Conservation (phyloP, 129 eudicot genomes). For the Chrysanthemum lavandulifolium region DNA sequence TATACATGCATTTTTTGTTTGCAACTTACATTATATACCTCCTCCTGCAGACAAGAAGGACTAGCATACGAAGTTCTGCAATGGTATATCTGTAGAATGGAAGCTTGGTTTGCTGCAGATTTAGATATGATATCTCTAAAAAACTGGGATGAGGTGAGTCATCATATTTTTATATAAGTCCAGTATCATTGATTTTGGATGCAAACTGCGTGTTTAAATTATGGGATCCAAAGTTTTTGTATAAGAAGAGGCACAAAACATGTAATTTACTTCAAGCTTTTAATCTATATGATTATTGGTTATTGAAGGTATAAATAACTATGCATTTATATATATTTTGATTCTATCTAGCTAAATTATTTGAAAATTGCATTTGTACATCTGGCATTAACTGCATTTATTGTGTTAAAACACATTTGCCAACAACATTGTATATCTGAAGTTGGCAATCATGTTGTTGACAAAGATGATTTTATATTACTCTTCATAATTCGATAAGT, state of each 20-base stretch:
- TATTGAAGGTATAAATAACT: conserved; percentile 5
- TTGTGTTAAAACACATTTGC: too few species aligned
- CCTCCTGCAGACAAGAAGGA: conserved; percentile 71
- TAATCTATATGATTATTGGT: neutral
- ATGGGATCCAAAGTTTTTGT: too few species aligned
- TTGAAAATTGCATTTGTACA: neutral
- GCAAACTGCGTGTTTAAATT: neutral
- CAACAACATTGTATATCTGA: too few species aligned
- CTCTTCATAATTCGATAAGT: neutral
- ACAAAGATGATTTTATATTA: neutral
- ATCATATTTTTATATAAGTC: neutral
- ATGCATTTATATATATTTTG: neutral
- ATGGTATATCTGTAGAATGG: conserved; percentile 97
- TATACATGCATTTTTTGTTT: neutral
- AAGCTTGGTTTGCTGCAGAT: conserved; percentile 99
- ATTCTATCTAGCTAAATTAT: neutral
- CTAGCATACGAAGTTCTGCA: conserved; percentile 88
- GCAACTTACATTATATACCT: conserved; percentile 7
- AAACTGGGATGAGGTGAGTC: conserved; percentile 91
- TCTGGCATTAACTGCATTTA: neutral
- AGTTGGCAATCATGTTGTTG: neutral
- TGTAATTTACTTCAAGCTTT: neutral
- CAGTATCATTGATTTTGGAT: neutral
- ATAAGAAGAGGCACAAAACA: neutral
- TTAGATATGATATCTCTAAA: conserved; percentile 90